phyloP scores from a whole-genome alignment of 2,329 filamentous ascomycete genomes.

The Incumbomyces delicatus region DNA sequence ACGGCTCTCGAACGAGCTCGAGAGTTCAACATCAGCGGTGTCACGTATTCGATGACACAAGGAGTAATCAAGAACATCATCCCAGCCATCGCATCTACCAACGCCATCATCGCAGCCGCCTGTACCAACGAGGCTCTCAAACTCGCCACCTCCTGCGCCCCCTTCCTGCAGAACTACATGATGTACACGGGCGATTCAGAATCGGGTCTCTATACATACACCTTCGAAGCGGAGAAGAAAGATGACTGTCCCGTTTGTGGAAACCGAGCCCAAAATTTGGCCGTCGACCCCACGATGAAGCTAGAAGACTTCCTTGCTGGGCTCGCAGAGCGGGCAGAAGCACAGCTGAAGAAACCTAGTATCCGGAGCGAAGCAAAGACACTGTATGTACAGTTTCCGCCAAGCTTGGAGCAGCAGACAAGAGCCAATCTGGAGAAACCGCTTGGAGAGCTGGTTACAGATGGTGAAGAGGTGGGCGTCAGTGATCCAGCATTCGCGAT shows the following conservation, averaged over 20 bases:
- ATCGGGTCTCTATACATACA: slow-evolving; percentile 92
- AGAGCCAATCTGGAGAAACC: slow-evolving; percentile 71
- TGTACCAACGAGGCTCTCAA: slow-evolving; percentile 98
- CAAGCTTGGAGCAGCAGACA: slow-evolving; percentile 73
- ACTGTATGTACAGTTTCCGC: slow-evolving; percentile 79
- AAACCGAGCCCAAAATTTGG: slow-evolving; percentile 64
- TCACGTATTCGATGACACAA: slow-evolving; percentile 92
- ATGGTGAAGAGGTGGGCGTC: slow-evolving; percentile 83
- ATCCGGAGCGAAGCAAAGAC: slow-evolving; percentile 72
- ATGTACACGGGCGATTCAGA: slow-evolving; percentile 98
- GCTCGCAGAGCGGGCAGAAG: slow-evolving; percentile 71
- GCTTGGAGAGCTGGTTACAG: slow-evolving; percentile 62
- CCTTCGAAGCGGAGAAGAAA: slow-evolving; percentile 90
- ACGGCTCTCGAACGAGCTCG: slow-evolving; percentile 70
- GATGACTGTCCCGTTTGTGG: slow-evolving; percentile 92
- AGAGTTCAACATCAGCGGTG: slow-evolving; percentile 83
- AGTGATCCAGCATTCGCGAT: slow-evolving; percentile 82
- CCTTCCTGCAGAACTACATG: slow-evolving; percentile 89
- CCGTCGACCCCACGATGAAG: slow-evolving; percentile 60
- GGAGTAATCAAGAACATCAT: slow-evolving; percentile 99
- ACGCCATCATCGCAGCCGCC: slow-evolving; percentile 88
- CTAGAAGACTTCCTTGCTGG: slow-evolving; percentile 78
- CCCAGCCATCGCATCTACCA: slow-evolving; percentile 93
- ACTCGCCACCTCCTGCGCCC: slow-evolving; percentile 73
- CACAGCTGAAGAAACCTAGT: slow-evolving; percentile 88